Evolutionary conservation across 2,329 filamentous ascomycete genomes (phyloP).

Genomic region (Grosmannia penicillata): DNA sequence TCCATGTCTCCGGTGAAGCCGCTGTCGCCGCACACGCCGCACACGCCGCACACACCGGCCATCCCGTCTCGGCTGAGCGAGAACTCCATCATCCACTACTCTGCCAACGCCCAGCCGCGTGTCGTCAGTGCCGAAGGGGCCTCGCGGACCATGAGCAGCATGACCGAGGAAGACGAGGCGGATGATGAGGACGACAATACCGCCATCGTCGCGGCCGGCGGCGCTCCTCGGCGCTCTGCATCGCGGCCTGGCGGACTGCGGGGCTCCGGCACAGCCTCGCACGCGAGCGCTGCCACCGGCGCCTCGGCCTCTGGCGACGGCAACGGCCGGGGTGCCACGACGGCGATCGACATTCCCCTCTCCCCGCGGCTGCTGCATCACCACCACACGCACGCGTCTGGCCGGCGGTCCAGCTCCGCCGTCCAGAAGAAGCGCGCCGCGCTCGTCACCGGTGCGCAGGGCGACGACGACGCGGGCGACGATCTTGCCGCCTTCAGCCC

Average conservation of each 20-base stretch:
- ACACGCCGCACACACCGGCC: constrained; percentile 87
- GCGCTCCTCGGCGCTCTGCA: too few species aligned
- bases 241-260: too few species aligned
- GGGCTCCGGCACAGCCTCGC: too few species aligned
- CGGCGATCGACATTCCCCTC: constrained; percentile 58
- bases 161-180: neutral
- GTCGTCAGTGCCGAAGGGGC: neutral
- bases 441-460: constrained; percentile 25
- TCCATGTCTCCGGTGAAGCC: constrained; percentile 74
- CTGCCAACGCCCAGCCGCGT: neutral
- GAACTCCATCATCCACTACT: constrained; percentile 67
- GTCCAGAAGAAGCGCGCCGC: constrained; percentile 44
- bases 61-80: constrained; percentile 89
- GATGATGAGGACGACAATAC: too few species aligned
- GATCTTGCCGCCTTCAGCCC: constrained; percentile 42
- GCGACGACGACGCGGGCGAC: constrained; percentile 46
- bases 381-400: constrained; percentile 20
- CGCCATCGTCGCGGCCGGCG: too few species aligned
- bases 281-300: neutral
- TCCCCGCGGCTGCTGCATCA: constrained; percentile 42
- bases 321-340: constrained; percentile 37
- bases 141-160: neutral
- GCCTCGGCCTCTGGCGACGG: constrained; percentile 14
- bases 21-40: constrained; percentile 76
- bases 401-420: constrained; percentile 54